Evolutionary conservation across 495 filamentous ascomycete genomes (phyloP).

Genomic region (Hypoxylon lenormandii): DNA sequence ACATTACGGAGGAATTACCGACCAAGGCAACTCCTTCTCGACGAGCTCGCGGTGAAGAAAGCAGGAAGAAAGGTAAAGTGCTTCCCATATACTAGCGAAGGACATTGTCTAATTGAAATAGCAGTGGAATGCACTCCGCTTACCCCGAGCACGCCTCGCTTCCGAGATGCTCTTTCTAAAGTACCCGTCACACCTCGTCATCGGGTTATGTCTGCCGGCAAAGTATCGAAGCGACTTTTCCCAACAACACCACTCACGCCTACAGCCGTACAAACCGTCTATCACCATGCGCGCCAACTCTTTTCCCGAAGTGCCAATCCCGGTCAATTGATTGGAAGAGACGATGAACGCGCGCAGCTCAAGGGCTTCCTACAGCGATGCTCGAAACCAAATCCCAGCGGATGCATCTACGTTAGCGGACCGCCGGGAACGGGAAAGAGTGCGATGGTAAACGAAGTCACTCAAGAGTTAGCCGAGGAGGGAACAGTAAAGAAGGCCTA

Average conservation of each 20-base stretch:
- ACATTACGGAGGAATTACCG: conserved; percentile 37
- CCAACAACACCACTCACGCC: conserved; percentile 74
- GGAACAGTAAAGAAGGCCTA: conserved; percentile 73
- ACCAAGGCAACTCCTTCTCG: conserved; percentile 49
- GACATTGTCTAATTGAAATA: conserved; percentile 18
- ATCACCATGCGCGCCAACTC: conserved; percentile 85
- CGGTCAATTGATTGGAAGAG: conserved; percentile 81
- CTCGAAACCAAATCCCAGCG: conserved; percentile 69
- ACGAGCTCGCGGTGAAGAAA: conserved; percentile 29
- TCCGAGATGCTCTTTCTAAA: conserved; percentile 63
- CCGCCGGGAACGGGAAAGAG: conserved; percentile 97
- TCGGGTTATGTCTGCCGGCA: conserved; percentile 64
- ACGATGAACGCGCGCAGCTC: conserved; percentile 79
- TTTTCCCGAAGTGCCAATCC: conserved; percentile 84
- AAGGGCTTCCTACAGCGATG: conserved; percentile 74
- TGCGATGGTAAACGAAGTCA: conserved; percentile 85
- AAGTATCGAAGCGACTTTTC: conserved; percentile 65
- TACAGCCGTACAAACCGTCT: conserved; percentile 73
- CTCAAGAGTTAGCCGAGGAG: conserved; percentile 63
- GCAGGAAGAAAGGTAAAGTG: conserved; percentile 43
- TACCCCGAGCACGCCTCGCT: conserved; percentile 75
- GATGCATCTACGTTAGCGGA: conserved; percentile 95
- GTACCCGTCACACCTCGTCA: conserved; percentile 61
- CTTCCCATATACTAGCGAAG: conserved; percentile 3
- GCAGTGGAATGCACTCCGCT: conserved; percentile 61